Evolutionary conservation across 2,329 filamentous ascomycete genomes (phyloP).

Genomic region (Venturia carpophila): DNA sequence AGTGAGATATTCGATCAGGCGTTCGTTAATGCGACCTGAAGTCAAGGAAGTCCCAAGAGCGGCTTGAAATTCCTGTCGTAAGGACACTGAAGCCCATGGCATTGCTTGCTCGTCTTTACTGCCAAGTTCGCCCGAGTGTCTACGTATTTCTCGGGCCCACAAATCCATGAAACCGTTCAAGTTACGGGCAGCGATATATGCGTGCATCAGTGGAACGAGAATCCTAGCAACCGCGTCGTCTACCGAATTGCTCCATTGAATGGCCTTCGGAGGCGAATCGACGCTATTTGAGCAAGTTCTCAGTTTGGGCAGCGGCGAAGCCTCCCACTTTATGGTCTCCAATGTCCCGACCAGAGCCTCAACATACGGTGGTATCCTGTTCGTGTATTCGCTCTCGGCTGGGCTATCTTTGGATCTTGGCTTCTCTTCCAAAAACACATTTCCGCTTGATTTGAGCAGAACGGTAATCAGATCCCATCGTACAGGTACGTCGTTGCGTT

Average conservation of each 20-base stretch:
- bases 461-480: constrained; percentile 38
- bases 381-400: background rate
- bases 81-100: background rate
- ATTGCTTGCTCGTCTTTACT: background rate
- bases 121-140: constrained; percentile 1
- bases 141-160: constrained; percentile 15
- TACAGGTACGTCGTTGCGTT: constrained; percentile 17
- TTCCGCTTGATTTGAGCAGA: constrained; percentile 39
- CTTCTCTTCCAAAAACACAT: constrained; percentile 34
- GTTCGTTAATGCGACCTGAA: constrained; percentile 8
- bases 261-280: background rate
- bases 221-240: background rate
- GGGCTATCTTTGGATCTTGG: background rate
- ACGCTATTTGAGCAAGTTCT: background rate
- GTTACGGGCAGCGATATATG: constrained; percentile 11
- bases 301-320: no score
- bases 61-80: constrained; percentile 5
- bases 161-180: constrained; percentile 12
- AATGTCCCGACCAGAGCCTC: constrained; percentile 12
- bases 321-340: background rate
- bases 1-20: constrained; percentile 6
- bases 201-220: constrained; percentile 12
- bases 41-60: constrained; percentile 10
- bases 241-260: background rate
- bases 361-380: constrained; percentile 13